Conservation (phyloP, 371 early-diverging fungal genomes). For the Mortierella sp. region DNA sequence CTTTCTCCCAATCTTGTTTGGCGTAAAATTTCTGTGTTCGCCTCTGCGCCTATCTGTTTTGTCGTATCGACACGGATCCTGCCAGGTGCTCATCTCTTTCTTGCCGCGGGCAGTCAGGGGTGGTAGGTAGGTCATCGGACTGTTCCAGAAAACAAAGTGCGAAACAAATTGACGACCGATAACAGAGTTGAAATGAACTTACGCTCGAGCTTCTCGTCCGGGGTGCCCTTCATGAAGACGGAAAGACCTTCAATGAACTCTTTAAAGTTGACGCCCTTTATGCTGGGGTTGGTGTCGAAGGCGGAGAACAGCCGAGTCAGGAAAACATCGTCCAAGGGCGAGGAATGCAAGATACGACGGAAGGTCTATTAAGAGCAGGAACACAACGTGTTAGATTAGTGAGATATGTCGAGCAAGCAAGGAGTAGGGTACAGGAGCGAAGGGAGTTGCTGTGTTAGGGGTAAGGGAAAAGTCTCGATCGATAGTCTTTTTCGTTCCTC, state of each 20-base stretch:
- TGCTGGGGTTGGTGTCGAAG: conserved; percentile 78
- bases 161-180: conserved; percentile 1
- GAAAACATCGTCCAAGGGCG: conserved; percentile 80
- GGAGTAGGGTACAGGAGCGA: not conserved
- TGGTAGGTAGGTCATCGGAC: not conserved
- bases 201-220: conserved; percentile 86
- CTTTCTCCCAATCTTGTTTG: not conserved
- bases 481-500: not conserved
- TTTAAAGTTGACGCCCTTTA: conserved; percentile 78
- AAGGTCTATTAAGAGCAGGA: conserved; percentile 30
- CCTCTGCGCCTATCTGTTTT: not conserved
- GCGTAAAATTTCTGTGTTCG: not conserved
- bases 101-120: not conserved
- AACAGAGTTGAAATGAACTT: conserved; percentile 41
- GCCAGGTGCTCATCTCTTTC: not conserved
- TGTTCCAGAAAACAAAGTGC: conserved; percentile 1
- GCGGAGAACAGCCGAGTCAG: conserved; percentile 85
- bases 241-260: conserved; percentile 86
- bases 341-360: conserved; percentile 59
- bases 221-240: conserved; percentile 84
- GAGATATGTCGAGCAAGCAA: not conserved
- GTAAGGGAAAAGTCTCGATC: not conserved
- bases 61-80: conserved; percentile 3
- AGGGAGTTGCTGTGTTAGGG: not conserved
- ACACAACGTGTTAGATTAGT: not conserved